Evolutionary conservation across 495 filamentous ascomycete species (phyloP), one percentile per base, ranked within the genome.

Genomic region (Glarea lozoyensis): DNA sequence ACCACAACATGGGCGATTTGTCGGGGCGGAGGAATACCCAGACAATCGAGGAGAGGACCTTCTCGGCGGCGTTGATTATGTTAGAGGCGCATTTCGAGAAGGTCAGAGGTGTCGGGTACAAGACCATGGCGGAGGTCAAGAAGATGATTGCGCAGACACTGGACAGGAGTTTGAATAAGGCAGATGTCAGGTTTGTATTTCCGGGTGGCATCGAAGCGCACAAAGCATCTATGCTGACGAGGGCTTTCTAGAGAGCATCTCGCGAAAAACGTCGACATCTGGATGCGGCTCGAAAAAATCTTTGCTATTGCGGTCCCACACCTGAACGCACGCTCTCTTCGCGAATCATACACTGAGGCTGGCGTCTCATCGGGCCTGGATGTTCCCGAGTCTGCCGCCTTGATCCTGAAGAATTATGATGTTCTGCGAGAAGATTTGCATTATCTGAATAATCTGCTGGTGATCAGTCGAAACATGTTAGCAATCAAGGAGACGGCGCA

Each of bases 381-480:
- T 42, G 73, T 60, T 37, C 68, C 62, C 53, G 78, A 66, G 66
- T 73, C 60, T 63, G 81, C 80, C 4, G 73, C 79, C 22, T 62
- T 92, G n/a, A 93, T 94, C 48, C 79, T 83, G 21, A 76, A 76
- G 53, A 85, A 92, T 55, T 82, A 86, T 48, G 69, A 72, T 15
- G 72, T 72, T 6, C 65, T 94, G 37, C 78, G 85, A 53, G 82
- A 85, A 47, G 87, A 94, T 54, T 70, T 96, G 29, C 81, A 88
- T 56, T 73, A 86, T 37, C 63, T 95, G 16, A 89, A 90, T 64
- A 86, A 87, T 62, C 59, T 94, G 12, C 81, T 89, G 57, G 78
- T 84, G 21, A 86, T 94, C 54, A 82, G 82, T 10, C 71, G 88
- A 38, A 95, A 96, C 59, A 70, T 90, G 32, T 70, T 94, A 2